Base-by-base conservation (phyloP, 2,329 filamentous ascomycete species). In the Phialocephala sp. region DNA sequence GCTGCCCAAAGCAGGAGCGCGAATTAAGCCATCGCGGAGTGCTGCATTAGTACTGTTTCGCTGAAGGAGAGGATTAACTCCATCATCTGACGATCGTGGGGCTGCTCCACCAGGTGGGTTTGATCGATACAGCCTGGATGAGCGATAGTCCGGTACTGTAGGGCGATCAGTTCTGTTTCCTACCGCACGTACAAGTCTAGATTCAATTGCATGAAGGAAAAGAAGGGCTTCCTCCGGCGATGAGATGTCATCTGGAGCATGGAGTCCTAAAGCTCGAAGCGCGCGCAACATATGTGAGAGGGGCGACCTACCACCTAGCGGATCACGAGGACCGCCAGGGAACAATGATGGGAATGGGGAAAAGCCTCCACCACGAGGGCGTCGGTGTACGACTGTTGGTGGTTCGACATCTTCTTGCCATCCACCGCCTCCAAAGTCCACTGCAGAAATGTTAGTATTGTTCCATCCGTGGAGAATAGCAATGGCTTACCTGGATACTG, bases 41-140 rank as follows among this genome's bases (percentile, higher is more conserved):
- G 78, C 73, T 24, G 80, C 79, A 57, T 75, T 62, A 43, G 68
- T 59, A 56, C 67, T 78, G 55, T 79, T 78, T 63, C 92, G 89
- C 69, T 93, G 90, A 62, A 98, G 86, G 14, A 98, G 83, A 52
- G 94, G 94, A 74, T 98, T 97, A 24, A 89, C 84, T 3, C 93
- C 93, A 75, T 97, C 94, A 69, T 97, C 93, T 35, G 83, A 83
- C 64, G 85, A 83, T 60, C 85, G 80, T 37, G 85, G 81, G 22
- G 80, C 67, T 45, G 71, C 67, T 39, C 82, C 83, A 56, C 83
- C 83, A 61, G 84, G 77, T 64, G 87, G 82, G 72, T 88, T 84
- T 8, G 80, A 78, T 67, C 83, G 79, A 70, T 86, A 82, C 50
- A 54, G 14, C 22, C 50, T 27, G 78, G 81, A 77, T 27, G 78